phyloP scores from a whole-genome alignment of 345 rosid species.

The Hibiscus mutabilis region DNA sequence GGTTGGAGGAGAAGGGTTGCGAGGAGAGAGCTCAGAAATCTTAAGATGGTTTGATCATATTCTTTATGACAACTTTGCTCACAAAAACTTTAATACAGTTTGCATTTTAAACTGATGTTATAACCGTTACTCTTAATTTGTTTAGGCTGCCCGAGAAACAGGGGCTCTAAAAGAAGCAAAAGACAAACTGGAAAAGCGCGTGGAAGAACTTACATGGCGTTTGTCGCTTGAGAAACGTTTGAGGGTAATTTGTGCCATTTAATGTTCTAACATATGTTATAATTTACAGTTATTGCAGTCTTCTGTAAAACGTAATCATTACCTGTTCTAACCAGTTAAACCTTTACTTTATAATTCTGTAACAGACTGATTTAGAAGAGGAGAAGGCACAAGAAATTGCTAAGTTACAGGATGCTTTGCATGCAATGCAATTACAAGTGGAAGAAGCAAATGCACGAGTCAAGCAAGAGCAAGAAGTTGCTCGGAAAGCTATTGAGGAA shows the following conservation, averaged over 20 bases:
- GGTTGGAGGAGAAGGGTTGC: constrained; percentile 98
- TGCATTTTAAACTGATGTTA: constrained; percentile 8
- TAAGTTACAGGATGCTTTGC: constrained; percentile 78
- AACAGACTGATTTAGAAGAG: constrained; percentile 88
- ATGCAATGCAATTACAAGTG: constrained; percentile 68
- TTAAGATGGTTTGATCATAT: constrained; percentile 66
- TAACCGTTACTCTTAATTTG: constrained; percentile 23
- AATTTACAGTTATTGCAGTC: neutral
- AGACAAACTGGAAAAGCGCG: constrained; percentile 98
- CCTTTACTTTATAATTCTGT: constrained; percentile 10
- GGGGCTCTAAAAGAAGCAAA: constrained; percentile 99
- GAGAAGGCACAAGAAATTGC: constrained; percentile 87
- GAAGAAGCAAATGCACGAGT: constrained; percentile 86
- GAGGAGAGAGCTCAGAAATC: constrained; percentile 77
- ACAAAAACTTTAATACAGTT: neutral
- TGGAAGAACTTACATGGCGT: constrained; percentile 97
- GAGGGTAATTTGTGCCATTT: constrained; percentile 49
- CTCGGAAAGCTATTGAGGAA: constrained; percentile 89
- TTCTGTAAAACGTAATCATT: neutral
- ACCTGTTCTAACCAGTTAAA: neutral
- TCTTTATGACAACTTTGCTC: constrained; percentile 15
- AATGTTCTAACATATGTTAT: constrained; percentile 2
- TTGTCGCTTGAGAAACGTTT: constrained; percentile 91
- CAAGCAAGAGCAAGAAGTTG: constrained; percentile 77
- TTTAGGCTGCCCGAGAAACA: constrained; percentile 91